Base-by-base conservation (phyloP, 2,329 filamentous ascomycete species). In the Penicillium sp. region DNA sequence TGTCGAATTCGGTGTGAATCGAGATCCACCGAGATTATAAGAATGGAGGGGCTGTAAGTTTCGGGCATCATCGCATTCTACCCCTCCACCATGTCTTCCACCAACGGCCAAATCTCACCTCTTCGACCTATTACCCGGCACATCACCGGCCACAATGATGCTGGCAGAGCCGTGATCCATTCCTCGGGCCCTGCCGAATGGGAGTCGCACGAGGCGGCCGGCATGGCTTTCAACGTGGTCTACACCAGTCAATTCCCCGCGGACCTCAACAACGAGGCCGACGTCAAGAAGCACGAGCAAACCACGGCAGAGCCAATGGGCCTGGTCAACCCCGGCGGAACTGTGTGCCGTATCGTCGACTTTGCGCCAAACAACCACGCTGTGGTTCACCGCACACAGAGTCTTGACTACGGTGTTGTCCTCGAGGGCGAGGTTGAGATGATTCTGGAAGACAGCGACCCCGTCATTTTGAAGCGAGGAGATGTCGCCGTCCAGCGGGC, bases 401-500 rank as follows among this genome's bases (percentile, higher is more conserved):
- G 75, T 38, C 67, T 84, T 3, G 82, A 84, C 60, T 84, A 80
- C 57, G 82, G 81, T 3, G 73, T 83, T 49, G 75, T 84, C 3
- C 60, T 84, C 6, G 81, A 84, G 59, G 82, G 82, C 1, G 72
- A 75, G 59, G 63, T 84, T 27, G 79, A 82, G 55, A 72, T 83
- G 67, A 51, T 77, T 3, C 67, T 84, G 4, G 82, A 83, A 54
- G 76, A 77, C n/a, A 81, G 82, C 1, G 79, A 79, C 52, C 72
- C 65, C 45, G 72, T 73, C 42, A 53, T 72, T 22, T 71, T 85
- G 75, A 69, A 71, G 44, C 70, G 75, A 10, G 82, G 82, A 3
- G 82, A 85, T 61, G 69, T 83, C n/a, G 77, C 77, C 9, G 77
- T 85, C 18, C 81, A 85, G 67, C 71, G 83, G 39, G 81, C 76